phyloP scores from a whole-genome alignment of 495 filamentous ascomycete genomes.

The Bathelium albidoporum region DNA sequence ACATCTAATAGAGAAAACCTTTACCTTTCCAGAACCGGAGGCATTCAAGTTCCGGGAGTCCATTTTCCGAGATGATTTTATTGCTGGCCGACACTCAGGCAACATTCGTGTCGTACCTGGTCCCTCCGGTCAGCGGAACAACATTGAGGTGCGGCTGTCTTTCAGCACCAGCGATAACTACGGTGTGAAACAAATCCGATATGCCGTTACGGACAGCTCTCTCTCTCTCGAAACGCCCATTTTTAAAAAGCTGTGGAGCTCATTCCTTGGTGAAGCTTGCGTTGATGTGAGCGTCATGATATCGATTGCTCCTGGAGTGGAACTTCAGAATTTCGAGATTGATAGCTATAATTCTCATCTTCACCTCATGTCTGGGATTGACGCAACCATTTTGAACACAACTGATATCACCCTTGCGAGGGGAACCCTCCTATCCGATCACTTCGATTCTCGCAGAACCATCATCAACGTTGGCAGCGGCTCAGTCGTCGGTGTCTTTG shows the following conservation, averaged over 20 bases:
- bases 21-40: neutral
- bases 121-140: neutral
- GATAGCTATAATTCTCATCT: neutral
- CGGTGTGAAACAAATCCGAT: neutral
- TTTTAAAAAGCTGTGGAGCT: neutral
- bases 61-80: neutral
- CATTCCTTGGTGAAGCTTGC: neutral
- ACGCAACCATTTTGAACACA: neutral
- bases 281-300: neutral
- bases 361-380: neutral
- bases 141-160: neutral
- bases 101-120: neutral
- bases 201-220: neutral
- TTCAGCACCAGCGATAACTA: neutral
- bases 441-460: constrained; percentile 20
- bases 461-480: constrained; percentile 21
- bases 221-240: neutral
- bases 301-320: neutral
- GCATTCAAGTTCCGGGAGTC: neutral
- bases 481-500: constrained; percentile 23
- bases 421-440: neutral
- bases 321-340: neutral
- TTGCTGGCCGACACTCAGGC: neutral
- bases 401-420: neutral
- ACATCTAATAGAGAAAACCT: neutral